A percentile compares a stretch with the other conserved stretches of the same genome.
Evolutionary conservation across 176 grass and related monocot species (phyloP).

Genomic region (Raddia guianensis): DNA sequence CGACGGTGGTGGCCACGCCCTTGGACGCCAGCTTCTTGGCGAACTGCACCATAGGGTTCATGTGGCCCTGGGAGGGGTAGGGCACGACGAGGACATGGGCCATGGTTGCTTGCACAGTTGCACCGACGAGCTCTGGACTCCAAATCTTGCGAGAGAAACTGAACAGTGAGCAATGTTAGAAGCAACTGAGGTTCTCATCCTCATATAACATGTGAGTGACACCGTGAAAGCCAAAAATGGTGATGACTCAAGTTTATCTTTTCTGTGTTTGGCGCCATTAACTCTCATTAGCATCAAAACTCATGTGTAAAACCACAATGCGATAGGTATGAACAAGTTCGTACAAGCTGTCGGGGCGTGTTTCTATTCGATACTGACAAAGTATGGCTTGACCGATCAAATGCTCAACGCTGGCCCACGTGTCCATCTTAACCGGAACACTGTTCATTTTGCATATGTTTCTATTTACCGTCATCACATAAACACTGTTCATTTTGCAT

Average conservation of each 20-base stretch:
- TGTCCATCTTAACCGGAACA: not conserved
- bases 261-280: not conserved
- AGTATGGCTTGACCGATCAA: not conserved
- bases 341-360: not conserved
- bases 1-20: conserved; percentile 50
- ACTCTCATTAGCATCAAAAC: not conserved
- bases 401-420: not conserved
- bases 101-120: conserved; percentile 12
- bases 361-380: not conserved
- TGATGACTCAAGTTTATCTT: not conserved
- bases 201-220: not conserved
- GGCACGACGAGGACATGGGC: conserved; percentile 65
- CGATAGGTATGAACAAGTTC: not conserved
- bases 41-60: conserved; percentile 74
- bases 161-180: not conserved
- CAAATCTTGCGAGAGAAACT: not conserved
- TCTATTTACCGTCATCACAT: no score
- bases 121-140: not conserved
- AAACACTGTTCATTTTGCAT: not conserved
- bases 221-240: not conserved
- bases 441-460: not conserved
- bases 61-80: conserved; percentile 67
- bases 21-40: conserved; percentile 55
- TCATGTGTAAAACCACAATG: not conserved
- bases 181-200: not conserved